phyloP scores from a whole-genome alignment of 1,139 yeast genomes.

The Magnusiomyces starmeri region DNA sequence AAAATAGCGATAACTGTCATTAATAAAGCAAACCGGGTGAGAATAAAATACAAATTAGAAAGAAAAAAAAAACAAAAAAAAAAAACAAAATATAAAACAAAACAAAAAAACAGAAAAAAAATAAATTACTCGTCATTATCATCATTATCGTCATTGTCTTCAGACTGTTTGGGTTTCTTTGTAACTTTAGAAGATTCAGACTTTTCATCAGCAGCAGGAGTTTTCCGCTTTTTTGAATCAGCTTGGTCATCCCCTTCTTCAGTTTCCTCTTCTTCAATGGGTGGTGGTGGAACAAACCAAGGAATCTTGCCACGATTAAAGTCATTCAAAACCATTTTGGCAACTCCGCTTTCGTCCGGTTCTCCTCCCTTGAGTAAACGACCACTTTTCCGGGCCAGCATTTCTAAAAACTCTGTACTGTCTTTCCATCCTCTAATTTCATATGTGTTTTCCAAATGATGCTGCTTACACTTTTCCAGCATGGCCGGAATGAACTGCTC shows the following conservation, averaged over 20 bases:
- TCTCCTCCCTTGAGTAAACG: conserved; percentile 94
- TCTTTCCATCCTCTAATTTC: conserved; percentile 90
- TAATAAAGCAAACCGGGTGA: no score
- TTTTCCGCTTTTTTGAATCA: conserved; percentile 15
- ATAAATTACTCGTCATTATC: conserved; percentile 3
- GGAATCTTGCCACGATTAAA: conserved; percentile 97
- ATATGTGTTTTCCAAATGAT: conserved; percentile 91
- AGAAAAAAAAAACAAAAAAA: conserved; percentile 2
- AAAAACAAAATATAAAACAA: conserved; percentile 1
- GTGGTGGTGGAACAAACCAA: conserved; percentile 94
- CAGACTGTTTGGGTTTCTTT: conserved; percentile 2
- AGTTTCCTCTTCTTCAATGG: conserved; percentile 33
- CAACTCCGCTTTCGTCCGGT: conserved; percentile 90
- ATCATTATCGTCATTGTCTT: conserved; percentile 17
- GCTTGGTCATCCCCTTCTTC: conserved; percentile 14
- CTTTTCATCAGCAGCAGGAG: conserved; percentile 27
- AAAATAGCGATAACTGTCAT: no score
- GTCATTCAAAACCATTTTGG: conserved; percentile 85
- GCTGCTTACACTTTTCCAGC: conserved; percentile 74
- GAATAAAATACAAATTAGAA: not conserved
- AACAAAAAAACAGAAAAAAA: not conserved
- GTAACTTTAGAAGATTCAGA: conserved; percentile 17
- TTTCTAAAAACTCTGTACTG: conserved; percentile 75
- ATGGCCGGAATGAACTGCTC: conserved; percentile 92
- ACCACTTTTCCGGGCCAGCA: conserved; percentile 88